Evolutionary conservation across 257 asterid genomes (phyloP).

Genomic region (Jaltomata sinuosa): DNA sequence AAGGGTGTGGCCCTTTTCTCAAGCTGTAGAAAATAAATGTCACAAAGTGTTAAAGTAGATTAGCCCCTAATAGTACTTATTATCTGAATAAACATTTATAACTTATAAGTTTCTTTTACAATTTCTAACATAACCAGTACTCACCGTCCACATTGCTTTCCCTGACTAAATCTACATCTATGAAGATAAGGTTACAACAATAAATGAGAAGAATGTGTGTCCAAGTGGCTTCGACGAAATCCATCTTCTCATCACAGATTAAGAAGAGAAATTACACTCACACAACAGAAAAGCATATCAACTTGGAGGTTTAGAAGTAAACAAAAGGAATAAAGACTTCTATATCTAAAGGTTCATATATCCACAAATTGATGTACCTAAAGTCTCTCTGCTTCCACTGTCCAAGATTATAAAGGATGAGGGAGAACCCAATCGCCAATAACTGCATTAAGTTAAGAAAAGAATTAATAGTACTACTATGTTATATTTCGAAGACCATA

Average conservation of each 20-base stretch:
- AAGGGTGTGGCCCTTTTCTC: conserved; percentile 90
- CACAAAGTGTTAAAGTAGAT: too few relatives aligned
- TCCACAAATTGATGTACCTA: conserved; percentile 37
- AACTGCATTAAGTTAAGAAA: conserved; percentile 31
- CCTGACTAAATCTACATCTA: too few relatives aligned
- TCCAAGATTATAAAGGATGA: conserved; percentile 86
- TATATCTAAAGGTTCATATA: background rate
- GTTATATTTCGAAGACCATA: background rate
- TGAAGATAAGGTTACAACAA: too few relatives aligned
- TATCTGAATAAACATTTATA: too few relatives aligned
- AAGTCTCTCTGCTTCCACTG: conserved; percentile 76
- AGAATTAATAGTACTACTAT: background rate
- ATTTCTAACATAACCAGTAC: too few relatives aligned
- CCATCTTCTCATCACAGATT: background rate
- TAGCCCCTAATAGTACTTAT: too few relatives aligned
- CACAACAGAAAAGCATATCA: background rate
- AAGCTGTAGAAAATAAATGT: conserved; percentile 30
- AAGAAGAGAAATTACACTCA: background rate
- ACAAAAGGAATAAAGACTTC: background rate
- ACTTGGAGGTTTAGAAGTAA: background rate
- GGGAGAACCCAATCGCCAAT: conserved; percentile 71
- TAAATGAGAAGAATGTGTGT: too few relatives aligned
- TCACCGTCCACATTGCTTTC: too few relatives aligned
- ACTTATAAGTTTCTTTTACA: too few relatives aligned
- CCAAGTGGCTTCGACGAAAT: background rate